Percentiles rank a stretch among this genome's conserved stretches.
Conservation (phyloP, 2,329 filamentous ascomycete genomes). For the Trichoderma hamatum region DNA sequence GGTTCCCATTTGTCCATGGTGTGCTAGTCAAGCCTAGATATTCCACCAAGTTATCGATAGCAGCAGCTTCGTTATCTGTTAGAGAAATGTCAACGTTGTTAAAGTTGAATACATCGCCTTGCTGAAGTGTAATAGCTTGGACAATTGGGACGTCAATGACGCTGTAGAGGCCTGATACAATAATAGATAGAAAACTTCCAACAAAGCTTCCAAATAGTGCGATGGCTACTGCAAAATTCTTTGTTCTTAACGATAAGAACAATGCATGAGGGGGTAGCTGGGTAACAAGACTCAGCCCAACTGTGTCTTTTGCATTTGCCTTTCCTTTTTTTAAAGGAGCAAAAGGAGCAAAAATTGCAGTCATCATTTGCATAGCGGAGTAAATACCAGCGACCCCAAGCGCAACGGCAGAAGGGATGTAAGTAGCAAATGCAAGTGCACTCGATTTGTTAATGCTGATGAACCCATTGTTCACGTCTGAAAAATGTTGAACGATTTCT, state of each 20-base stretch:
- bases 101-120: conserved; percentile 13
- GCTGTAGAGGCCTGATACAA: conserved; percentile 19
- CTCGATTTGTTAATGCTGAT: background rate
- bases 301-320: background rate
- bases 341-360: conserved; percentile 14
- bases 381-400: conserved; percentile 15
- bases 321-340: conserved; percentile 3
- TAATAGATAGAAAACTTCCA: conserved; percentile 12
- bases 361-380: conserved; percentile 5
- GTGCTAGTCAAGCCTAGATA: conserved; percentile 19
- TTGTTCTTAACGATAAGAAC: background rate
- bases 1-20: background rate
- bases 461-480: background rate
- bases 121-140: background rate
- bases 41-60: conserved; percentile 15
- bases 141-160: background rate
- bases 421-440: conserved; percentile 6
- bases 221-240: conserved; percentile 8
- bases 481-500: conserved; percentile 16
- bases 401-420: conserved; percentile 17
- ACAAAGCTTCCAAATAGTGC: conserved; percentile 12
- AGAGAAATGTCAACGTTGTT: background rate
- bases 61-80: conserved; percentile 2
- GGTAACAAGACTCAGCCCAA: background rate
- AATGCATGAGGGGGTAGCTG: background rate